Base-by-base conservation (phyloP, 1,139 yeast genomes). In the Debaryomycetaceae sp. region DNA sequence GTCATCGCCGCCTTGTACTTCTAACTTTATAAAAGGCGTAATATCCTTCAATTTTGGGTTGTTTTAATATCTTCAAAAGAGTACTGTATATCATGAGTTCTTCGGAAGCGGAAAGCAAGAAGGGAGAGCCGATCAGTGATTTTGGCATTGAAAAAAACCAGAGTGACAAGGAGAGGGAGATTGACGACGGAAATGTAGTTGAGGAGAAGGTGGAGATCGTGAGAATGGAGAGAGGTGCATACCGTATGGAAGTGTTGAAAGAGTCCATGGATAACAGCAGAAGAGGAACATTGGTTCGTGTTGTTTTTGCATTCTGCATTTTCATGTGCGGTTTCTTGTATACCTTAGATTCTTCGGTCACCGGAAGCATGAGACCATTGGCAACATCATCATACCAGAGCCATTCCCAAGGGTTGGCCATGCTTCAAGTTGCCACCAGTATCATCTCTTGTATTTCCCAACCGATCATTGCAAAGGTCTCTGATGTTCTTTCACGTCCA, bases 291-390 rank as follows among this genome's bases (percentile, higher is more conserved):
- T 29, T 37, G 9, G 41, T 49, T 34, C 44, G 36, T 8, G 34
- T 29, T 7, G 37, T 45, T 17, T 49, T 46, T 33, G 45, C 45
- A 8, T 33, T 37, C 6, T 63, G 67, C 34, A 54, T 72, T 33
- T 51, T 70, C 36, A 52, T 72, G n/a, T 56, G 68, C 43, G 62
- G 76, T 5, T 68, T 73, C 62, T 68, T 65, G 13, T 51, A 56
- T 33, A 56, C 72, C 27, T 60, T 75, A 24, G 75, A 72, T 37
- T 56, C 60, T 27, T 62, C 67, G 37, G 69, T 77, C 14, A 60
- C 74, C 1, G 56, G 52, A 35, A 59, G 61, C 40, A 70, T 70
- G 46, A 11, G 62, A 3, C 45, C 46, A 13, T 44, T 51, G 34
- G 73, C 72, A 5, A 60, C 38, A 17, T 36, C 38, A 7, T 36